Percentiles rank a stretch among this genome's conserved stretches.
Conservation (phyloP, 305 asterid species). For the Rubia tinctorum region DNA sequence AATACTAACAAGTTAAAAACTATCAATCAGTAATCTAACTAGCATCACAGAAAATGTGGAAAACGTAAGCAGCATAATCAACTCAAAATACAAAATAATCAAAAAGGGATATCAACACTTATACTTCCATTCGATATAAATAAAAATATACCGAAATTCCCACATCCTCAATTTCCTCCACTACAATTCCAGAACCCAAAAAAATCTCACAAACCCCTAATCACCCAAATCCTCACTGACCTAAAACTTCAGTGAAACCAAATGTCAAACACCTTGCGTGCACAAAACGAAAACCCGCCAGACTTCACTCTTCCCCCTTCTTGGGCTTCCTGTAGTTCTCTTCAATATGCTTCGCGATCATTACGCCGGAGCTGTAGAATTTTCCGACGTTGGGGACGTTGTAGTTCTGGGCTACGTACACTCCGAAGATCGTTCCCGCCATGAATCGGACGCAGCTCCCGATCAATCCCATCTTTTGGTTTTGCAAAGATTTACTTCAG, state of each 20-base stretch:
- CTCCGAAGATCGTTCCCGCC: constrained; percentile 57
- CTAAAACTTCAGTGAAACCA: constrained; percentile 12
- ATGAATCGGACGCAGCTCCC: constrained; percentile 51
- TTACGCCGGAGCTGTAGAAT: constrained; percentile 47
- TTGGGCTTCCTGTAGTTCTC: constrained; percentile 80
- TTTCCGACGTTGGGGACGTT: constrained; percentile 66
- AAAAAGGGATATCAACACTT: not conserved
- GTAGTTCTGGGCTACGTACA: constrained; percentile 81
- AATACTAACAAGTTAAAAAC: not conserved
- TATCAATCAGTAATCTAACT: not conserved
- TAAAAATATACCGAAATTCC: not conserved
- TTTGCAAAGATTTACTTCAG: not conserved
- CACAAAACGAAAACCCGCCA: not conserved
- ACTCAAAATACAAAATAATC: not conserved
- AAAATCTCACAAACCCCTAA: not conserved
- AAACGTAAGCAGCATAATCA: not conserved
- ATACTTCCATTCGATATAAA: constrained; percentile 9
- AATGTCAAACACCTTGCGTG: constrained; percentile 20
- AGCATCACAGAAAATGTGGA: not conserved
- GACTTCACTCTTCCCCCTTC: constrained; percentile 40
- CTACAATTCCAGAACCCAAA: not conserved
- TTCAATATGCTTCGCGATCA: constrained; percentile 64
- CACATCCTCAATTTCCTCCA: not conserved
- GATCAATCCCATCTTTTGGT: constrained; percentile 42
- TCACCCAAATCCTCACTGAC: not conserved